Evolutionary conservation across 2,329 filamentous ascomycete genomes (phyloP).

Genomic region (Colletotrichum scovillei): DNA sequence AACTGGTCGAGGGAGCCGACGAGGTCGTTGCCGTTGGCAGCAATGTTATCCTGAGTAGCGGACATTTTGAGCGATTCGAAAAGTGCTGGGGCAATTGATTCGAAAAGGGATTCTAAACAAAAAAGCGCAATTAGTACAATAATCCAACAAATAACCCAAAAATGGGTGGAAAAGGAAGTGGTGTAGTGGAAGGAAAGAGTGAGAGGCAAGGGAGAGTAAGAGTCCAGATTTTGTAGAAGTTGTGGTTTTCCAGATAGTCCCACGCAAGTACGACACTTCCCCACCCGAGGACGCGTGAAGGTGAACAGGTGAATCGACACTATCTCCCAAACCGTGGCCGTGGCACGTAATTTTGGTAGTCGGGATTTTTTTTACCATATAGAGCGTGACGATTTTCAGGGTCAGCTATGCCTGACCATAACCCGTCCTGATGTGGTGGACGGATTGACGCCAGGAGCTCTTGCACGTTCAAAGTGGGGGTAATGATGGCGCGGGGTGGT

Average conservation of each 20-base stretch:
- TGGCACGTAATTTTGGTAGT: too few species aligned
- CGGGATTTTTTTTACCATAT: too few species aligned
- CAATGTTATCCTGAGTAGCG: conserved; percentile 66
- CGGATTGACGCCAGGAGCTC: background rate
- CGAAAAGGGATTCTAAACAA: background rate
- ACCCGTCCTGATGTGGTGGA: background rate
- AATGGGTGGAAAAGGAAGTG: background rate
- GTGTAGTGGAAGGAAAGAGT: background rate
- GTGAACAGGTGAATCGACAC: background rate
- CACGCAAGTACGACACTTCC: background rate
- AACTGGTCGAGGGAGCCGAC: conserved; percentile 73
- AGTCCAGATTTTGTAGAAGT: background rate
- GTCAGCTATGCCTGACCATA: too few species aligned
- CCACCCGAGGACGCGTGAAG: background rate
- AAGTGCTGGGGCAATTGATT: conserved; percentile 3
- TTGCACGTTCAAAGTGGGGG: background rate
- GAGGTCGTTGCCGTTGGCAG: conserved; percentile 71
- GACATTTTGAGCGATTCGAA: conserved; percentile 63
- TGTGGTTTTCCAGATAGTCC: background rate
- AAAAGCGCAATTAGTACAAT: background rate
- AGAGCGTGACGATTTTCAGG: too few species aligned
- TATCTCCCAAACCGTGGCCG: too few species aligned
- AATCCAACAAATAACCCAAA: background rate
- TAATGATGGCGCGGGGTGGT: background rate
- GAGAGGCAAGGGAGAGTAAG: background rate